Percentiles rank a stretch among this genome's conserved stretches.
Evolutionary conservation across 768 basidiomycete genomes (phyloP).

Genomic region (Punctularia strigosozonata): DNA sequence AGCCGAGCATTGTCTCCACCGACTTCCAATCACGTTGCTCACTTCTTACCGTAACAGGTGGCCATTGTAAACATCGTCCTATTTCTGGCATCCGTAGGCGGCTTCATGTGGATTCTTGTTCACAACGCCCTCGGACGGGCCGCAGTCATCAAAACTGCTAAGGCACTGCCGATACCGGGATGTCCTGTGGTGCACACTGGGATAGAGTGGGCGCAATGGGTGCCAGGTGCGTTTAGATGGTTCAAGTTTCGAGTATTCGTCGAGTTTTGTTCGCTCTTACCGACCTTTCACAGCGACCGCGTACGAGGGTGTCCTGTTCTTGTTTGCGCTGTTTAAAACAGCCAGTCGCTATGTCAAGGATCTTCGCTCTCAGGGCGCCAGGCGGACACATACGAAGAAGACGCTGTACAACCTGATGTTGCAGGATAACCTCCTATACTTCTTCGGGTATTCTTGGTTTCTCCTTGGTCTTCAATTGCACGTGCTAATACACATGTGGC

Average conservation of each 20-base stretch:
- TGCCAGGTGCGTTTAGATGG: slow-evolving; percentile 23
- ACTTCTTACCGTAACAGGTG: too few species aligned
- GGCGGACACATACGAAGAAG: too few species aligned
- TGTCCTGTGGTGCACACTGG: slow-evolving; percentile 30
- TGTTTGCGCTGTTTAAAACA: slow-evolving; percentile 28
- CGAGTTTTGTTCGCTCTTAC: too few species aligned
- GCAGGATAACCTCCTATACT: slow-evolving; percentile 34
- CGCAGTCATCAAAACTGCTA: slow-evolving; percentile 22
- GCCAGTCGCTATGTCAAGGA: slow-evolving; percentile 10
- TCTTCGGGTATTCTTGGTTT: slow-evolving; percentile 33
- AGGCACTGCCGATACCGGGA: slow-evolving; percentile 27
- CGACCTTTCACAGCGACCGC: slow-evolving; percentile 18
- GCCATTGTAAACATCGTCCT: slow-evolving; percentile 26
- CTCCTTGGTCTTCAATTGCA: not conserved
- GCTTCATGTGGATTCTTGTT: slow-evolving; percentile 29
- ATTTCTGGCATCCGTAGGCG: slow-evolving; percentile 28
- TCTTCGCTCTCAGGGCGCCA: too few species aligned
- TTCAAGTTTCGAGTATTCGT: too few species aligned
- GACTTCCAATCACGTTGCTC: too few species aligned
- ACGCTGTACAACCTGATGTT: slow-evolving; percentile 25
- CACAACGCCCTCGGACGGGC: slow-evolving; percentile 24
- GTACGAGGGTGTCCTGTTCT: slow-evolving; percentile 30
- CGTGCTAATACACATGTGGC: not conserved
- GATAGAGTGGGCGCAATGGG: slow-evolving; percentile 33
- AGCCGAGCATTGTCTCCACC: too few species aligned